Evolutionary conservation across 1,139 yeast genomes (phyloP).

Genomic region (Yamadazyma jaroonii): DNA sequence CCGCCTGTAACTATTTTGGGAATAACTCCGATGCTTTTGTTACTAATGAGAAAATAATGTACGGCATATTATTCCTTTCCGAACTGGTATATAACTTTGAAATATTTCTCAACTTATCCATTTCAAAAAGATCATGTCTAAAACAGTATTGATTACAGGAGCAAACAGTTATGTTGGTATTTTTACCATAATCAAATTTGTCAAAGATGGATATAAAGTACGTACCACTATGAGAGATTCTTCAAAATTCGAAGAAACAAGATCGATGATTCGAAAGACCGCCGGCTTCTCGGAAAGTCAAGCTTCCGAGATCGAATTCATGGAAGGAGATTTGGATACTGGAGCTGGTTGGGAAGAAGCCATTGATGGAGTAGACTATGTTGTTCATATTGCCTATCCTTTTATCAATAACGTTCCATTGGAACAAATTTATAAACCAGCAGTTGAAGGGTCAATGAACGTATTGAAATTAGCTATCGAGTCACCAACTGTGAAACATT

Average conservation of each 20-base stretch:
- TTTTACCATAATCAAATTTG: constrained; percentile 9
- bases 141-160: constrained; percentile 23
- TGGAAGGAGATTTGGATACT: constrained; percentile 14
- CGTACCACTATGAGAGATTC: constrained; percentile 11
- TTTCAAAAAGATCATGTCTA: no score
- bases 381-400: constrained; percentile 17
- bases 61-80: no score
- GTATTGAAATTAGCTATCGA: constrained; percentile 11
- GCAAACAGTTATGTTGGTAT: constrained; percentile 38
- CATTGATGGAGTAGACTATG: constrained; percentile 13
- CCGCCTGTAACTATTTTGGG: no score
- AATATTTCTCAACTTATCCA: no score
- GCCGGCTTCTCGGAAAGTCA: constrained; percentile 5
- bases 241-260: constrained; percentile 3
- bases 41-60: no score
- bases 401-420: constrained; percentile 8
- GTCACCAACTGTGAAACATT: constrained; percentile 17
- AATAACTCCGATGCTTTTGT: no score
- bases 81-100: no score
- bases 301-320: constrained; percentile 11
- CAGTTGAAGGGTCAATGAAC: constrained; percentile 13
- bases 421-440: constrained; percentile 12
- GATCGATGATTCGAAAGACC: constrained; percentile 6
- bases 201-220: constrained; percentile 10
- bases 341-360: constrained; percentile 16